phyloP scores from a whole-genome alignment of 768 basidiomycete species.

The Pleurotus djamor region DNA sequence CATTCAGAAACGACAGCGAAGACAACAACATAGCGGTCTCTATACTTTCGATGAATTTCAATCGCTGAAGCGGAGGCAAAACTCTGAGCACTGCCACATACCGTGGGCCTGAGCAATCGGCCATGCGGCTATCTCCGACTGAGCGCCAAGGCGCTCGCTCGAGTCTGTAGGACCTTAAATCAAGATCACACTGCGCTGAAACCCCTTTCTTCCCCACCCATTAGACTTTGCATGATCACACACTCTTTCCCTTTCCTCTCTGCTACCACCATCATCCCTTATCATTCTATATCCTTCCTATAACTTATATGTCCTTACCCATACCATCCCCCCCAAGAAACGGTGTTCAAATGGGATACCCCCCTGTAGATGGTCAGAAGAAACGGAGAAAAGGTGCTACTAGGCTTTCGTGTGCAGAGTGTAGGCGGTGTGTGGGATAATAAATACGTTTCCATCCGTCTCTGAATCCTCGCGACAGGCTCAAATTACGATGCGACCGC shows the following conservation, averaged over 20 bases:
- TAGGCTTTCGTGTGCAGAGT: constrained; percentile 78
- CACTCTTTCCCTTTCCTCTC: background rate
- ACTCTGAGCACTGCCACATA: background rate
- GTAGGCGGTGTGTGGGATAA: constrained; percentile 52
- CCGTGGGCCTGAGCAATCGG: constrained; percentile 3
- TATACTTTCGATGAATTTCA: background rate
- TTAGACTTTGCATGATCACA: background rate
- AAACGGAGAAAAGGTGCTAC: constrained; percentile 73
- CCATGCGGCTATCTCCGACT: background rate
- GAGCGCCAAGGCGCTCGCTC: background rate
- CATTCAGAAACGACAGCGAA: background rate
- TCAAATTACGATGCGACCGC: constrained; percentile 76
- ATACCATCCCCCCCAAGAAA: constrained; percentile 26
- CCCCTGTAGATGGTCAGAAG: constrained; percentile 32
- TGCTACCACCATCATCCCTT: constrained; percentile 1
- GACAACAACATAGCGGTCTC: background rate
- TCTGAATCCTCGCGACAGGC: constrained; percentile 26
- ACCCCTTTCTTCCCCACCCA: background rate
- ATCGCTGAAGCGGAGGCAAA: background rate
- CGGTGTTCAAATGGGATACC: constrained; percentile 12
- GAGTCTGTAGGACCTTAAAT: background rate
- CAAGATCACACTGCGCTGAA: background rate
- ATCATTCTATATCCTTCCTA: too few relatives aligned
- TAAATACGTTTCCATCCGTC: background rate
- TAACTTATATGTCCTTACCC: constrained; percentile 11